These are phyloP conservation scores for Saccharum officinarum DNA, from an alignment of 176 grass and related monocot species.

Conservation along the genomic window DNA sequence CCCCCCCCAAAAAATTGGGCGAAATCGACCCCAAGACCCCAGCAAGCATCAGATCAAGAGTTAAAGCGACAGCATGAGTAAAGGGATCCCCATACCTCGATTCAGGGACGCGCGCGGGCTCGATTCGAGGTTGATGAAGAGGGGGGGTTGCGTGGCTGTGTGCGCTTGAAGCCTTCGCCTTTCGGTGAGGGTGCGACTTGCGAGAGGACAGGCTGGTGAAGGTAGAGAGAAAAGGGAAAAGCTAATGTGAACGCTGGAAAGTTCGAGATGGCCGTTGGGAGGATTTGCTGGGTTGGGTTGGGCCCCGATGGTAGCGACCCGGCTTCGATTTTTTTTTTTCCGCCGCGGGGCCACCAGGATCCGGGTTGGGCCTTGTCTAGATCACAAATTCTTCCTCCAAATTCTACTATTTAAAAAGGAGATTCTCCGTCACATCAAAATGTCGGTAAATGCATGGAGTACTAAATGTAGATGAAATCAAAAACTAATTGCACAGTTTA, in stretches of 20 bases:
- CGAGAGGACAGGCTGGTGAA: not conserved
- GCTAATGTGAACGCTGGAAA: conserved; percentile 26
- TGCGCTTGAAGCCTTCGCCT: not conserved
- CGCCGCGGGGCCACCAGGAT: not conserved
- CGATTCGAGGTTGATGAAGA: conserved; percentile 6
- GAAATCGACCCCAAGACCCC: not conserved
- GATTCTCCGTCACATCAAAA: too few relatives aligned
- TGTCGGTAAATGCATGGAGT: too few relatives aligned
- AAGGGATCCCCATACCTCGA: conserved; percentile 27
- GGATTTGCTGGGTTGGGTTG: not conserved
- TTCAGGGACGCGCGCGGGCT: not conserved
- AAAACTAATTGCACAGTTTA: too few relatives aligned
- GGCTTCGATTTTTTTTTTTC: not conserved
- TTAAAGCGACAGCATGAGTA: not conserved
- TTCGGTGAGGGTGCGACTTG: not conserved
- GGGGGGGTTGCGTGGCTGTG: not conserved
- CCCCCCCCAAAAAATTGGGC: not conserved
- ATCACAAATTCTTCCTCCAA: too few relatives aligned
- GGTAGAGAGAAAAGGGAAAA: not conserved
- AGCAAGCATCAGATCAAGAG: not conserved
- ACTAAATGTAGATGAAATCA: too few relatives aligned
- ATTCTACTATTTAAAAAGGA: too few relatives aligned
- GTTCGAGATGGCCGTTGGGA: conserved; percentile 23
- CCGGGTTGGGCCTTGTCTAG: not conserved
- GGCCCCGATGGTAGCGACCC: not conserved